Evolutionary conservation across 164 flowering plant genomes (phyloP), one percentile per base, ranked within the genome.

Genomic region (Aristolochia contorta): DNA sequence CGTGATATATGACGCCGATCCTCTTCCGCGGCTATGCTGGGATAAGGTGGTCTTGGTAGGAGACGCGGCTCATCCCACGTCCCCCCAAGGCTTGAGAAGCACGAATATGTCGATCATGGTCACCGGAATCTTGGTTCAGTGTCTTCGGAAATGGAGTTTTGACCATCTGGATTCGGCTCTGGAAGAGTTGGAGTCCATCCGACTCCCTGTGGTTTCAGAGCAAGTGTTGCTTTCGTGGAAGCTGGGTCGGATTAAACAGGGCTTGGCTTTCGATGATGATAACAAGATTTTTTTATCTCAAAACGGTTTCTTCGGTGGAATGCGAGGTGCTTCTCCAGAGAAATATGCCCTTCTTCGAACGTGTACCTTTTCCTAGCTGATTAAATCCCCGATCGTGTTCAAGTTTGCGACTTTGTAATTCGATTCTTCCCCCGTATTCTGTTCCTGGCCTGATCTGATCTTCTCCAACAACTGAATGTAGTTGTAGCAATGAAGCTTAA

Each of bases 11-110:
- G 98, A 92, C 46, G 55, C 74, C 65, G 88, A 92, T 50, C 93
- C 96, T 58, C 59, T 89, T 32, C 68, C 77, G 22, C 63, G 67
- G 51, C 61, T 87, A 12, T 57, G 69, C 52, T 89, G 89, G 89
- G 84, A 81, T 66, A 86, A 82, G 70, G 92, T 87, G 62, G 91
- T 84, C 6, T 60, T 91, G 58, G 60, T 88, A 58, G 94, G 98
- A 54, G 98, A 89, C 65, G 96, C 96, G 16, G 96, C 98, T 70
- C 95, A 89, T 49, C 93, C 98, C 3, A 87, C 93, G 16, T 80
- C 96, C 30, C 97, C 96, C 71, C 96, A 89, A 58, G 91, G 95
- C 3, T 23, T 83, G 60, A 78, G 96, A 75, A n/a, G 98, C 82
- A 89, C 98, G 53, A 92, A 92, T 78, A 89, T 89, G 96, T 84